Conservation (phyloP, 257 asterid genomes). For the Verbascum thapsus region DNA sequence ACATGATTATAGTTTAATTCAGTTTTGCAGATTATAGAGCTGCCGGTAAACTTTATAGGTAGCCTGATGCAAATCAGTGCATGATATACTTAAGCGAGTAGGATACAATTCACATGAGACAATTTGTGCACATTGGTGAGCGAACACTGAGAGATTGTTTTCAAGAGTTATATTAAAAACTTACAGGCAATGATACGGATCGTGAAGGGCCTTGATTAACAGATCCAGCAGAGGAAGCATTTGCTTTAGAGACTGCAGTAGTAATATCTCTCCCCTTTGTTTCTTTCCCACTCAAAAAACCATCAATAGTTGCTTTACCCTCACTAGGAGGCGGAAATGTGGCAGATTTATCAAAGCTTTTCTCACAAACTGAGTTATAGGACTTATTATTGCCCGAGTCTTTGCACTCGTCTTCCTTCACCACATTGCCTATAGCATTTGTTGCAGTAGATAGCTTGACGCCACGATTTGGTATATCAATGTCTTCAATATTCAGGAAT, state of each 20-base stretch:
- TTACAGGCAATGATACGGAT: conserved; percentile 74
- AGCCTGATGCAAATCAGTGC: conserved; percentile 15
- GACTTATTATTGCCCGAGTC: conserved; percentile 23
- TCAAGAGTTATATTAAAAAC: conserved; percentile 35
- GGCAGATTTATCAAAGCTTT: conserved; percentile 49
- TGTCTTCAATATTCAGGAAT: conserved; percentile 41
- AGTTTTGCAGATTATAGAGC: conserved; percentile 14
- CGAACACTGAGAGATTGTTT: conserved; percentile 11
- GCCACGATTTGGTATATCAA: conserved; percentile 33
- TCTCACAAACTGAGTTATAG: conserved; percentile 37
- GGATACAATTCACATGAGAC: background rate
- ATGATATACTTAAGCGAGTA: background rate
- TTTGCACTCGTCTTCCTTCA: conserved; percentile 37
- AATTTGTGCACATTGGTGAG: background rate
- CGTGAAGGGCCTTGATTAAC: conserved; percentile 35
- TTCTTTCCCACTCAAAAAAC: conserved; percentile 27
- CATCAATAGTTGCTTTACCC: conserved; percentile 35
- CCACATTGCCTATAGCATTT: conserved; percentile 23
- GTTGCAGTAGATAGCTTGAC: conserved; percentile 31
- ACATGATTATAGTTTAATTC: conserved; percentile 19
- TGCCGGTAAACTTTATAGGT: conserved; percentile 10
- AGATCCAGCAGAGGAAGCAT: conserved; percentile 35
- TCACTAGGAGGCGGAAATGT: conserved; percentile 49
- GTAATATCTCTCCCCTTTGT: conserved; percentile 31
- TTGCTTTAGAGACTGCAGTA: conserved; percentile 30